phyloP scores from a whole-genome alignment of 805 yeast species.

The Wickerhamomyces sydowiorum region DNA sequence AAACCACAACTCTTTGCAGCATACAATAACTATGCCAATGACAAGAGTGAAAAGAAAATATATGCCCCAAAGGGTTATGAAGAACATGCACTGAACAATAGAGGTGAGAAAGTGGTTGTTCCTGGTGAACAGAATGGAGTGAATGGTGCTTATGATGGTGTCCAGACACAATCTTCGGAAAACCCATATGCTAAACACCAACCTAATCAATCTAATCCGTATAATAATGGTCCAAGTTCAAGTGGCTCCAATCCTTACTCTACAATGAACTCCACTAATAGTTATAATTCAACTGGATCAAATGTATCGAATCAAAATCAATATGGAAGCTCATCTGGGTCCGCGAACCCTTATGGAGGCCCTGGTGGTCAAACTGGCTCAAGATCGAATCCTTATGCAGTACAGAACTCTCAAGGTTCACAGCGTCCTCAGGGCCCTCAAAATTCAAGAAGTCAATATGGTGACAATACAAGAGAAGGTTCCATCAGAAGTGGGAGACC shows the following conservation, averaged over 20 bases:
- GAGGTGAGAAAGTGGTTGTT: constrained; percentile 5
- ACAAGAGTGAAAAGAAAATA: constrained; percentile 27
- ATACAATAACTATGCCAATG: constrained; percentile 40
- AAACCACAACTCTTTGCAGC: constrained; percentile 41
- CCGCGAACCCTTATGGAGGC: neutral
- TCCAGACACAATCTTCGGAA: neutral
- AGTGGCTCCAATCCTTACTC: neutral
- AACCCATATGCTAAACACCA: neutral
- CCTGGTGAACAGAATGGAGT: neutral
- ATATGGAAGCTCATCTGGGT: neutral
- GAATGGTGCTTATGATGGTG: neutral
- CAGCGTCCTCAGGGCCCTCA: too few relatives aligned
- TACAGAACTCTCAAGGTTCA: too few relatives aligned
- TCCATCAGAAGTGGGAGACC: neutral
- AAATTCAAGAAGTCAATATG: too few relatives aligned
- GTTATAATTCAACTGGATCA: neutral
- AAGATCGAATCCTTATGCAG: too few relatives aligned
- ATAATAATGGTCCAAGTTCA: neutral
- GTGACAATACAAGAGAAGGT: too few relatives aligned
- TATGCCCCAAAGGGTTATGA: constrained; percentile 37
- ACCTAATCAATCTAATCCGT: too few relatives aligned
- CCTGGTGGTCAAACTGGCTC: too few relatives aligned
- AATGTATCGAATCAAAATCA: neutral
- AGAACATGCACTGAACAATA: constrained; percentile 18
- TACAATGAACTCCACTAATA: neutral